Conservation (phyloP, 768 basidiomycete genomes). For the Lentinula sp. region DNA sequence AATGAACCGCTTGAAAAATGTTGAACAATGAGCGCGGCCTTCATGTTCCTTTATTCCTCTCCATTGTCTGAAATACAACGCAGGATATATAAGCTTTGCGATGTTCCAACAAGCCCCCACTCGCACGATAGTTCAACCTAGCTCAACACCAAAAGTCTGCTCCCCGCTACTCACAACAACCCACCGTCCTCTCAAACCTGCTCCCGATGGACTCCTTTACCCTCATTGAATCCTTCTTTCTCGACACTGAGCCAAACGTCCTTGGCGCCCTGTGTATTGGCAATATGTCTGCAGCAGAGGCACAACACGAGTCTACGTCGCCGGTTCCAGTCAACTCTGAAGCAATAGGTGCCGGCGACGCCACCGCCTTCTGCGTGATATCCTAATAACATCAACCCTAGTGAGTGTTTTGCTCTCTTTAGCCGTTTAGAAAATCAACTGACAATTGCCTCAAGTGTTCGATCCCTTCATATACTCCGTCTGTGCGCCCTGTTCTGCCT, state of each 20-base stretch:
- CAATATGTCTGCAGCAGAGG: not conserved
- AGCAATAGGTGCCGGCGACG: not conserved
- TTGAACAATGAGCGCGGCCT: too few species aligned
- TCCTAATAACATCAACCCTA: not conserved
- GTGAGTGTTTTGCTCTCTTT: not conserved
- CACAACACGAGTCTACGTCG: not conserved
- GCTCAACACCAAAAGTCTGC: too few species aligned
- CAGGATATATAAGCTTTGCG: too few species aligned
- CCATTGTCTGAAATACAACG: too few species aligned
- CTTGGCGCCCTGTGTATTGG: not conserved
- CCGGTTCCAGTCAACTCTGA: not conserved
- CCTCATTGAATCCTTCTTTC: not conserved
- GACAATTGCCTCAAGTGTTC: too few species aligned
- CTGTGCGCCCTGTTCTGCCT: too few species aligned
- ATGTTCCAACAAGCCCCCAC: too few species aligned
- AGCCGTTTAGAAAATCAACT: too few species aligned
- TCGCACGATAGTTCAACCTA: too few species aligned
- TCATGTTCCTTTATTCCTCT: too few species aligned
- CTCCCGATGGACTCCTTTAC: not conserved
- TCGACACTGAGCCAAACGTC: not conserved
- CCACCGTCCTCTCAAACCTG: not conserved
- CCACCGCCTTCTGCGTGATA: not conserved
- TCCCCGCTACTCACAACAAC: not conserved
- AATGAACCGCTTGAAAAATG: too few species aligned
- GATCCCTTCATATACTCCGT: too few species aligned